phyloP scores from a whole-genome alignment of 805 yeast species.

The Pichia thaimueangensis region DNA sequence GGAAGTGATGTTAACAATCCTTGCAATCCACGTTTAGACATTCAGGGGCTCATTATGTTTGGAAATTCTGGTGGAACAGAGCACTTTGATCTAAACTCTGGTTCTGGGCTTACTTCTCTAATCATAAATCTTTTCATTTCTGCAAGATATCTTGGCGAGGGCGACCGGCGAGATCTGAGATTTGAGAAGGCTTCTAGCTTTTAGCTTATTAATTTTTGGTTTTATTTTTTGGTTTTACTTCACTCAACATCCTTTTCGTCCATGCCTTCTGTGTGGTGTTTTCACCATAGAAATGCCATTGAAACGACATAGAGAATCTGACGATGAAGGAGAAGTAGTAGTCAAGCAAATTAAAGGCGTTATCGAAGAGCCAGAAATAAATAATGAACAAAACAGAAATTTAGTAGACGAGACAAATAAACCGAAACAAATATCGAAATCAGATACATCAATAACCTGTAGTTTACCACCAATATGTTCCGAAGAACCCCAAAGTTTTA shows the following conservation, averaged over 20 bases:
- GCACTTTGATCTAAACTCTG: too few species aligned
- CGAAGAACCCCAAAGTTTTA: conserved; percentile 12
- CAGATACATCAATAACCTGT: conserved; percentile 13
- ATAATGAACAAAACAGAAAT: neutral
- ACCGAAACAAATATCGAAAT: neutral
- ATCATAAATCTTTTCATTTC: too few species aligned
- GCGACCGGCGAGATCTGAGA: too few species aligned
- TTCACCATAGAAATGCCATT: conserved; percentile 9
- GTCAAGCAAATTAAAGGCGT: neutral
- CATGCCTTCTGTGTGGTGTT: too few species aligned
- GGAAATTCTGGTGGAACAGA: too few species aligned
- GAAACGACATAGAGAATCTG: conserved; percentile 13
- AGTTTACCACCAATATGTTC: conserved; percentile 21
- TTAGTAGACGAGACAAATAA: neutral
- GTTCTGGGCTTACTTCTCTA: too few species aligned
- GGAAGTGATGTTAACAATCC: conserved; percentile 5
- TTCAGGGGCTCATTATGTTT: too few species aligned
- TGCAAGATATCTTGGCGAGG: too few species aligned
- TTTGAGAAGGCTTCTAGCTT: too few species aligned
- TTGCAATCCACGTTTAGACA: neutral
- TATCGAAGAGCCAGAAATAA: neutral
- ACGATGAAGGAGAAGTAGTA: conserved; percentile 4
- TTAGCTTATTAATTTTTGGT: too few species aligned
- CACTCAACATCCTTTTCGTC: too few species aligned
- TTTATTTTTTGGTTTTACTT: too few species aligned